phyloP scores from a whole-genome alignment of 148 eudicot species.

The Salicornia ramosissima region DNA sequence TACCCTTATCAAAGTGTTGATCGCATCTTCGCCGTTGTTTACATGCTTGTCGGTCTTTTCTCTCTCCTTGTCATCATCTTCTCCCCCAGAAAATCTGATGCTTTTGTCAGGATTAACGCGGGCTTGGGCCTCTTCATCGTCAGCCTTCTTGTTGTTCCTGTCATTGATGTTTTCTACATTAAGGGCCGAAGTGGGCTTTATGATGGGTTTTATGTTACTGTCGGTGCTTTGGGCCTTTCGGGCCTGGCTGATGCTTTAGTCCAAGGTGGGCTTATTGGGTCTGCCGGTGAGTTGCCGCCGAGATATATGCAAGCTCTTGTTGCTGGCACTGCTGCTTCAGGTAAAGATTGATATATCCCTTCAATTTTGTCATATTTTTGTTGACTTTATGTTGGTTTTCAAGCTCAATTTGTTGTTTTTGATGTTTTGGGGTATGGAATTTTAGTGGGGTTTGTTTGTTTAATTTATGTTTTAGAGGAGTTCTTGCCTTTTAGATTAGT shows the following conservation, averaged over 20 bases:
- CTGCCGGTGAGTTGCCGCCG: constrained; percentile 76
- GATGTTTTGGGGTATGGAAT: too few relatives aligned
- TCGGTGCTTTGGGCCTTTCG: constrained; percentile 47
- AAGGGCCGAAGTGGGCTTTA: constrained; percentile 54
- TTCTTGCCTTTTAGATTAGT: background rate
- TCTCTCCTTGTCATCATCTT: constrained; percentile 41
- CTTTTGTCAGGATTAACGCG: constrained; percentile 48
- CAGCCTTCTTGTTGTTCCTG: constrained; percentile 52
- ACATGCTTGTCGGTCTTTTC: constrained; percentile 48
- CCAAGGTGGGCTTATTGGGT: constrained; percentile 69
- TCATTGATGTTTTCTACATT: constrained; percentile 48
- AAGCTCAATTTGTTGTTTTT: background rate
- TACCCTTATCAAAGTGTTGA: constrained; percentile 67
- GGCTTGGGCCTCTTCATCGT: constrained; percentile 57
- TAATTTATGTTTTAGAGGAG: background rate
- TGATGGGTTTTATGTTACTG: constrained; percentile 62
- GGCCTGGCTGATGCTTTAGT: constrained; percentile 79
- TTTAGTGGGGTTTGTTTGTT: background rate
- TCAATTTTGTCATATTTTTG: background rate
- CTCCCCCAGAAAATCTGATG: constrained; percentile 8
- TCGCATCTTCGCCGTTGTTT: constrained; percentile 54
- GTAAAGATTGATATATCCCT: too few relatives aligned
- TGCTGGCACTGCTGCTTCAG: constrained; percentile 85
- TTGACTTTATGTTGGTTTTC: background rate
- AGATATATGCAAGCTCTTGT: constrained; percentile 77